Percentiles rank a stretch among this genome's conserved stretches.
These are phyloP conservation scores for Willaertia magna DNA, from an alignment of 208 protist species.

Conservation along the genomic window DNA sequence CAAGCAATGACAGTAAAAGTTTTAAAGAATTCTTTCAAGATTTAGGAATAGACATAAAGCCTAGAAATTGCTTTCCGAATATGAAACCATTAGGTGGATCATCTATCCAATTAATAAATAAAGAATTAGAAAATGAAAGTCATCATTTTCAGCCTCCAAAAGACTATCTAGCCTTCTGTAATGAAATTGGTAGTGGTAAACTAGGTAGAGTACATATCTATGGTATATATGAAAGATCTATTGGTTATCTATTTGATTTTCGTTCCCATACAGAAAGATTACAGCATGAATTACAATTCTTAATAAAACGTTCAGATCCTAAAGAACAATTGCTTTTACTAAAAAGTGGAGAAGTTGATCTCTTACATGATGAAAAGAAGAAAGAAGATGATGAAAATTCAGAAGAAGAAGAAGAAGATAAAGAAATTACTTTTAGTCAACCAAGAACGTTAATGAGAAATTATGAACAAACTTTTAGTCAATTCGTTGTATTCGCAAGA, in stretches of 20 bases:
- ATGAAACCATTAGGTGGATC: no score
- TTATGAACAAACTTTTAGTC: neutral
- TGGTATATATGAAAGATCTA: neutral
- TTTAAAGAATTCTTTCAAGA: no score
- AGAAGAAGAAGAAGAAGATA: neutral
- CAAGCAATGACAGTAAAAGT: no score
- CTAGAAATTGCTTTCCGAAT: no score
- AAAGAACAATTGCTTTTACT: neutral
- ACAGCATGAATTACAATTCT: neutral
- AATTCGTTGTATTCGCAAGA: neutral
- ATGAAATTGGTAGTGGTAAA: neutral
- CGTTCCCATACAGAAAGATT: neutral
- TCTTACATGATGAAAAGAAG: no score
- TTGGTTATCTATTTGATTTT: neutral
- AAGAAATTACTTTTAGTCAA: neutral
- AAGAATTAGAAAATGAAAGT: no score
- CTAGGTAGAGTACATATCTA: neutral
- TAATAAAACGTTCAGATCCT: no score
- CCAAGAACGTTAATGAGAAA: no score
- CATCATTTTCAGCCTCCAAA: no score
- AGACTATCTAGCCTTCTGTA: neutral
- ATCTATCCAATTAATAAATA: no score
- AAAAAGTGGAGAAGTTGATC: no score
- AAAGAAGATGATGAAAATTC: neutral
- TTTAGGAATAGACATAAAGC: no score